Evolutionary conservation across 345 rosid genomes (phyloP).

Genomic region (Acer yangbiense): DNA sequence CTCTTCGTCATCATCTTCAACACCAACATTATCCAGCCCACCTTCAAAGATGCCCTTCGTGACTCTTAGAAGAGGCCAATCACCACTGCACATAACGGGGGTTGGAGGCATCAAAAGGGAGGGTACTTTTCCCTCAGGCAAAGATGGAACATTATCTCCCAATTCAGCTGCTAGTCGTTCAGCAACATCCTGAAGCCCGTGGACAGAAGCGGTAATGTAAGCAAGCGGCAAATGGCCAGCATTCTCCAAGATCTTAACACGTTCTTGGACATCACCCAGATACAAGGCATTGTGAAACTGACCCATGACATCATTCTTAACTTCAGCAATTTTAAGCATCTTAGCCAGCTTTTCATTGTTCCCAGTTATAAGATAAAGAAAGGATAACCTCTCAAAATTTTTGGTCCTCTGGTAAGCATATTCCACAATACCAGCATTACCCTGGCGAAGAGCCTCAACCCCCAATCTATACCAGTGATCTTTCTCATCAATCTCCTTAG

Average conservation of each 20-base stretch:
- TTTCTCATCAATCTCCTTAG: conserved; percentile 92
- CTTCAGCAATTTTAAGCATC: conserved; percentile 94
- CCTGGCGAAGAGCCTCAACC: conserved; percentile 99
- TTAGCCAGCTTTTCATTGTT: conserved; percentile 81
- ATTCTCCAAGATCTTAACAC: conserved; percentile 83
- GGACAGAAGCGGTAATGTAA: conserved; percentile 76
- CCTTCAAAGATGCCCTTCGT: conserved; percentile 94
- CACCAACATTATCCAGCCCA: conserved; percentile 64
- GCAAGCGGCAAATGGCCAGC: conserved; percentile 93
- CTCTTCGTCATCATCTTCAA: conserved; percentile 72
- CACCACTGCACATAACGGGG: conserved; percentile 79
- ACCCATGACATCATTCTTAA: conserved; percentile 92
- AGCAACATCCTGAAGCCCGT: conserved; percentile 74
- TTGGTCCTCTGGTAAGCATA: conserved; percentile 97
- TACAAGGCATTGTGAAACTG: conserved; percentile 94
- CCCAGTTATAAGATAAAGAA: conserved; percentile 89
- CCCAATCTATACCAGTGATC: conserved; percentile 93
- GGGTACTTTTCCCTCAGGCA: conserved; percentile 70
- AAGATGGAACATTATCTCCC: conserved; percentile 69
- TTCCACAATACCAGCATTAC: conserved; percentile 88
- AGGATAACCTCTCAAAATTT: conserved; percentile 94
- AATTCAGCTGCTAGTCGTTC: conserved; percentile 70
- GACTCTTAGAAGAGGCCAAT: conserved; percentile 97
- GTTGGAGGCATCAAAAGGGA: conserved; percentile 82
- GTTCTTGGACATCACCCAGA: conserved; percentile 86